Percentiles rank a stretch among this genome's conserved stretches.
Conservation (phyloP, 805 yeast species). For the Cyberlindnera xylosilytica region DNA sequence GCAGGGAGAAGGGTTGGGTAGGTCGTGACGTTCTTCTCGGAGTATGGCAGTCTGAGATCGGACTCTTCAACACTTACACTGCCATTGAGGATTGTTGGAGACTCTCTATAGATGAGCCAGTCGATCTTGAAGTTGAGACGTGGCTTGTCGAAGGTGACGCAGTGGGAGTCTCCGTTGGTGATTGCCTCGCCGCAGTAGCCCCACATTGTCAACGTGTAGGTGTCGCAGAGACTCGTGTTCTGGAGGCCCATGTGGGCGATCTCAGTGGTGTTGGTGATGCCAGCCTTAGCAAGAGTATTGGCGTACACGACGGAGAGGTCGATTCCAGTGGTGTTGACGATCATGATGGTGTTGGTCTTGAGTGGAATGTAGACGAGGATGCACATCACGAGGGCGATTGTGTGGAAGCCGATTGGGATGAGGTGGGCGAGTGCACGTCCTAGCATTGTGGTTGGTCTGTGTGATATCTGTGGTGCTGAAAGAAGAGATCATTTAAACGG, state of each 20-base stretch:
- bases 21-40: neutral
- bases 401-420: neutral
- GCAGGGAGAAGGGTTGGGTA: neutral
- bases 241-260: neutral
- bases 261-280: neutral
- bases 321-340: neutral
- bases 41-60: neutral
- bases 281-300: neutral
- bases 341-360: neutral
- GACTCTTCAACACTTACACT: neutral
- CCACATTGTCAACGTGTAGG: neutral
- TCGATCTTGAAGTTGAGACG: neutral
- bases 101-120: neutral
- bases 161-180: neutral
- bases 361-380: slow-evolving; percentile 1
- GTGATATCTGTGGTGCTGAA: no score
- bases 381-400: neutral
- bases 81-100: neutral
- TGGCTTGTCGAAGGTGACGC: neutral
- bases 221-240: neutral
- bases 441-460: no score
- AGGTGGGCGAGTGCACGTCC: neutral
- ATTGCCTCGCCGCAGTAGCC: neutral
- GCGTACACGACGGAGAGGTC: neutral
- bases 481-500: no score